These are phyloP conservation scores for Cyclotella kingstonii DNA, from an alignment of 108 stramenopile genomes.

Conservation along the genomic window DNA sequence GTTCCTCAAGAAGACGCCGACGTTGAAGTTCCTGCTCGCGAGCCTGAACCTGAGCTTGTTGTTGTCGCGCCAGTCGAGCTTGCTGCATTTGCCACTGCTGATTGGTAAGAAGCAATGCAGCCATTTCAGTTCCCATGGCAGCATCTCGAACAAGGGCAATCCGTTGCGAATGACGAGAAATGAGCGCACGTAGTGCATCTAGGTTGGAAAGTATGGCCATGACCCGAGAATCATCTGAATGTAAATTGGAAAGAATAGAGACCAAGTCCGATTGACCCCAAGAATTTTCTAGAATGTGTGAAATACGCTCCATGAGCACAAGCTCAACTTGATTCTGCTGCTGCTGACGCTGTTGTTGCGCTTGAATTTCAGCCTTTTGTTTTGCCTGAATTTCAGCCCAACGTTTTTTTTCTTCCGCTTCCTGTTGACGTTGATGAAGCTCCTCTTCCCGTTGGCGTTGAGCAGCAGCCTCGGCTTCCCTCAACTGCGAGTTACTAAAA, in stretches of 20 bases:
- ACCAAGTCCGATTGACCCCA: slow-evolving; percentile 85
- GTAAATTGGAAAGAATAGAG: slow-evolving; percentile 76
- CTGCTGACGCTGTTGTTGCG: slow-evolving; percentile 50
- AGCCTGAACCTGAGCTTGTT: slow-evolving; percentile 49
- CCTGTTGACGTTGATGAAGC: slow-evolving; percentile 54
- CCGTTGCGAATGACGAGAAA: slow-evolving; percentile 66
- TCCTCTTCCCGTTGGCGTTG: slow-evolving; percentile 56
- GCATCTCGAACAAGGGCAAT: slow-evolving; percentile 68
- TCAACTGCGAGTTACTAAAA: slow-evolving; percentile 18
- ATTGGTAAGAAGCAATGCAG: slow-evolving; percentile 70
- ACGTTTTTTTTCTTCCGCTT: slow-evolving; percentile 59
- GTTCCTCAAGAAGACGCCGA: slow-evolving; percentile 49
- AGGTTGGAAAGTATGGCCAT: slow-evolving; percentile 68
- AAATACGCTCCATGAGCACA: slow-evolving; percentile 83
- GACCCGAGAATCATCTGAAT: slow-evolving; percentile 79
- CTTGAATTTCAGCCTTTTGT: slow-evolving; percentile 32
- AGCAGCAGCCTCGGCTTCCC: slow-evolving; percentile 34
- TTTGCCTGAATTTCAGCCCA: slow-evolving; percentile 47
- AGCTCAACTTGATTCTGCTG: slow-evolving; percentile 82
- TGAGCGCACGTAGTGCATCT: slow-evolving; percentile 73
- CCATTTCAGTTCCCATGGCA: slow-evolving; percentile 71
- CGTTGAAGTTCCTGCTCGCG: slow-evolving; percentile 55
- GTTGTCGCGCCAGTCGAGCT: slow-evolving; percentile 7
- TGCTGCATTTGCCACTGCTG: slow-evolving; percentile 70
- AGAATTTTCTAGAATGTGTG: slow-evolving; percentile 76